Conservation (phyloP, 2,329 filamentous ascomycete species). For the Harringtonia aguacate region DNA sequence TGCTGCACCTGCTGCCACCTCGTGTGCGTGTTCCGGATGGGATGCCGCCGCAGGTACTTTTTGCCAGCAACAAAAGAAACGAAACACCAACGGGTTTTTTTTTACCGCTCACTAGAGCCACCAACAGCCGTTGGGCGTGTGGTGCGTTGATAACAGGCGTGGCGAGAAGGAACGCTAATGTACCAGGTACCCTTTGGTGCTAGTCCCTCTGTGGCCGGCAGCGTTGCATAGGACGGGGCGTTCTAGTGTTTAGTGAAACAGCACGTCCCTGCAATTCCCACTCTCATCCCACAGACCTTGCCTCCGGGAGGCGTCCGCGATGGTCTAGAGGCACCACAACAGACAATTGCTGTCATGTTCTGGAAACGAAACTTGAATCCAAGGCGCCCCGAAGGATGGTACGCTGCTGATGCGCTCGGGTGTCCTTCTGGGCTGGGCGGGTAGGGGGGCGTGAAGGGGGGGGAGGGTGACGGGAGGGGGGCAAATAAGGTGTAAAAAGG, state of each 20-base stretch:
- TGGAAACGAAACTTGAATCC: constrained; percentile 9
- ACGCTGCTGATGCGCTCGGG: no score
- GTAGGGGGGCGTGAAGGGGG: constrained; percentile 1
- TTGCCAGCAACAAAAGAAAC: background rate
- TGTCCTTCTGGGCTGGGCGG: no score
- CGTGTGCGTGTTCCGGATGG: no score
- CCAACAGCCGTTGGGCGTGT: background rate
- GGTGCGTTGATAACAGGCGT: no score
- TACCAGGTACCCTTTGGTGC: constrained; percentile 3
- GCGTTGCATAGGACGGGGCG: constrained; percentile 5
- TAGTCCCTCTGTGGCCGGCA: constrained; percentile 1
- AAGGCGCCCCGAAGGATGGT: no score
- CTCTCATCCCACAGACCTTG: constrained; percentile 18
- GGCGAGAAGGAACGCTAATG: background rate
- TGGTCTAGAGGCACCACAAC: no score
- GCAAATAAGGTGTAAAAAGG: no score
- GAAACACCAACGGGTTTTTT: background rate
- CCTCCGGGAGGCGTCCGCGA: background rate
- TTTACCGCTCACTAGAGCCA: background rate
- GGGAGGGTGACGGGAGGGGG: no score
- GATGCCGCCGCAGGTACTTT: background rate
- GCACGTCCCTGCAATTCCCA: constrained; percentile 35
- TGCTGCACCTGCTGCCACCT: no score
- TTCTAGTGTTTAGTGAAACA: constrained; percentile 35
- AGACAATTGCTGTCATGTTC: background rate